These are phyloP conservation scores for Dactylellina sp. DNA, from an alignment of 2,329 filamentous ascomycete species.

Conservation along the genomic window DNA sequence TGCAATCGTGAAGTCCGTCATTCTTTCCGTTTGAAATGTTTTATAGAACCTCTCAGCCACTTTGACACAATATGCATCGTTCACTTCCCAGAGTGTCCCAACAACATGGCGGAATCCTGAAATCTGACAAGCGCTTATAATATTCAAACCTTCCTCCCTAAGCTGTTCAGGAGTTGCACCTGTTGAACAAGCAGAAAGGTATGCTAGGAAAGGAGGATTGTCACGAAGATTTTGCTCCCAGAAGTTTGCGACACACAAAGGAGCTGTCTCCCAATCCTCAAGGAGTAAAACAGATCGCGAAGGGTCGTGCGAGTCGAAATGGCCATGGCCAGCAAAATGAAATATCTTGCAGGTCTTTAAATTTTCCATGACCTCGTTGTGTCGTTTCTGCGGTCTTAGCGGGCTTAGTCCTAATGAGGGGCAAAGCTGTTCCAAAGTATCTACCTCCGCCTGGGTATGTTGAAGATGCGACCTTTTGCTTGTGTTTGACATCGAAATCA, in stretches of 20 bases:
- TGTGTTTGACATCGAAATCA: conserved; percentile 62
- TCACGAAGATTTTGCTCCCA: too few relatives aligned
- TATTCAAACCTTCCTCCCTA: too few relatives aligned
- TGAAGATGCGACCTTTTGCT: conserved; percentile 29
- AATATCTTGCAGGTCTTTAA: conserved; percentile 62
- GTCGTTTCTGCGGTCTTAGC: neutral
- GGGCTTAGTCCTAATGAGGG: conserved; percentile 9
- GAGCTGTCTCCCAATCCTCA: too few relatives aligned
- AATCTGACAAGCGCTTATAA: too few relatives aligned
- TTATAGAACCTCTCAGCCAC: too few relatives aligned
- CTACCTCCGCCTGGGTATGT: conserved; percentile 9
- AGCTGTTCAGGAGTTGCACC: too few relatives aligned
- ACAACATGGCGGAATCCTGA: too few relatives aligned
- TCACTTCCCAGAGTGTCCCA: conserved; percentile 64
- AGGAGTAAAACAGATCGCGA: conserved; percentile 61
- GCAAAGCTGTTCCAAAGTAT: neutral
- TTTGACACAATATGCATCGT: too few relatives aligned
- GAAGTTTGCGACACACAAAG: too few relatives aligned
- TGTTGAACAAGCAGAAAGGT: conserved; percentile 55
- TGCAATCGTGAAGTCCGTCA: too few relatives aligned
- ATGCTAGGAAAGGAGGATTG: conserved; percentile 19
- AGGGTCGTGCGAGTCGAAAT: conserved; percentile 60
- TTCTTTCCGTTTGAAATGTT: too few relatives aligned
- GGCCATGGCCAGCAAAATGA: conserved; percentile 65
- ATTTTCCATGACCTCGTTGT: conserved; percentile 58